These are phyloP conservation scores for Fraxinus platypoda DNA, from an alignment of 305 asterid species.

Conservation along the genomic window DNA sequence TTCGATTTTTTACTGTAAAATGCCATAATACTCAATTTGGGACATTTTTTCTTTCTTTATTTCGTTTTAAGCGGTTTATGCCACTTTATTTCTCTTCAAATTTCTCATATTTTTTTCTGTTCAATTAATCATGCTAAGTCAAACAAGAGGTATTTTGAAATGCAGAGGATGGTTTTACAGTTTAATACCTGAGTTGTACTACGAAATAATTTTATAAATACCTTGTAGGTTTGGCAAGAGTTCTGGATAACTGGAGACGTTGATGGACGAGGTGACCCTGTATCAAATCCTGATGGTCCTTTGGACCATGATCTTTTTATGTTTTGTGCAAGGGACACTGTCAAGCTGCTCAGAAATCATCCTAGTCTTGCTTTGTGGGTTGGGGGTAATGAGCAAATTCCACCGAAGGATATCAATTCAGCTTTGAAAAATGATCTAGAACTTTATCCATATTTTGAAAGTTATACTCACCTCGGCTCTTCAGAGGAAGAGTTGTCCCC, in stretches of 20 bases:
- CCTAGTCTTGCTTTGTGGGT: constrained; percentile 99
- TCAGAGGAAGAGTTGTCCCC: constrained; percentile 24
- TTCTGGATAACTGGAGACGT: constrained; percentile 96
- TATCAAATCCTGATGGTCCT: constrained; percentile 90
- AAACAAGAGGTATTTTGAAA: background rate
- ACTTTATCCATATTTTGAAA: constrained; percentile 65
- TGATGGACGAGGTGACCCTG: constrained; percentile 89
- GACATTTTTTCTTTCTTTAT: background rate
- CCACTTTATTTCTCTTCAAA: background rate
- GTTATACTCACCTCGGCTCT: constrained; percentile 17
- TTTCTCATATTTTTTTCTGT: background rate
- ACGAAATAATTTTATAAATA: constrained; percentile 1
- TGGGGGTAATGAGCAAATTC: constrained; percentile 97
- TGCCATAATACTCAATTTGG: background rate
- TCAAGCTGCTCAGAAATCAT: constrained; percentile 86
- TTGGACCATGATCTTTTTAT: constrained; percentile 88
- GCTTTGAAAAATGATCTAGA: constrained; percentile 65
- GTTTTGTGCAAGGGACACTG: constrained; percentile 88
- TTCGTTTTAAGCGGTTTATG: background rate
- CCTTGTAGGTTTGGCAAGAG: constrained; percentile 95
- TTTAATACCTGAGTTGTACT: background rate
- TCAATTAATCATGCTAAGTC: background rate
- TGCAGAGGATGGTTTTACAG: background rate
- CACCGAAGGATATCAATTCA: constrained; percentile 73
- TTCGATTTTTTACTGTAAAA: background rate